Conservation (phyloP, 1,284 basidiomycete genomes). For the Ganoderma lingzhi region DNA sequence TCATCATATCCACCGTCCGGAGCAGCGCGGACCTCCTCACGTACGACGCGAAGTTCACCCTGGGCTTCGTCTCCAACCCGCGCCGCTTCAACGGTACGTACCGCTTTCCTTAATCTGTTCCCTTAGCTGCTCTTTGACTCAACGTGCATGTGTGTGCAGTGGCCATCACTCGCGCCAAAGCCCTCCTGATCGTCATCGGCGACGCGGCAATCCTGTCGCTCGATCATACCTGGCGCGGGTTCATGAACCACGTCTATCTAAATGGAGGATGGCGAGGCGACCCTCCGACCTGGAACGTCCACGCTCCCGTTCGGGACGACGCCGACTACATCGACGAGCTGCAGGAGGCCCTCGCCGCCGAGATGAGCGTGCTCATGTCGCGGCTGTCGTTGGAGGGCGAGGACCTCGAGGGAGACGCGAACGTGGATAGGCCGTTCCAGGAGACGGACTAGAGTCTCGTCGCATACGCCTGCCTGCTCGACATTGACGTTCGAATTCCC, state of each 20-base stretch:
- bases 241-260: conserved; percentile 58
- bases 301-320: conserved; percentile 39
- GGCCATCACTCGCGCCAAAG: conserved; percentile 59
- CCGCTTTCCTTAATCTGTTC: background rate
- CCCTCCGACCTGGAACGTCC: conserved; percentile 59
- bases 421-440: conserved; percentile 31
- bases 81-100: conserved; percentile 54
- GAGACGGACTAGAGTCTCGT: conserved; percentile 18
- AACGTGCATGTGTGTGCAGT: conserved; percentile 31
- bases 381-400: conserved; percentile 52
- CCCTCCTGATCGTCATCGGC: conserved; percentile 64
- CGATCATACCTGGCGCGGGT: conserved; percentile 58
- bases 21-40: conserved; percentile 48
- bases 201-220: conserved; percentile 60
- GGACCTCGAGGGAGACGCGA: conserved; percentile 36
- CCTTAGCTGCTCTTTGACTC: background rate
- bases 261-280: conserved; percentile 58
- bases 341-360: conserved; percentile 44
- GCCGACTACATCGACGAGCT: conserved; percentile 42
- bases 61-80: conserved; percentile 56
- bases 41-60: conserved; percentile 51
- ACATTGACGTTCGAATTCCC: background rate
- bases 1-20: conserved; percentile 57
- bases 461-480: background rate
- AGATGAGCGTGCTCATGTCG: conserved; percentile 61